Evolutionary conservation across 2,329 filamentous ascomycete species (phyloP).

Genomic region (Calonectria crousiana): DNA sequence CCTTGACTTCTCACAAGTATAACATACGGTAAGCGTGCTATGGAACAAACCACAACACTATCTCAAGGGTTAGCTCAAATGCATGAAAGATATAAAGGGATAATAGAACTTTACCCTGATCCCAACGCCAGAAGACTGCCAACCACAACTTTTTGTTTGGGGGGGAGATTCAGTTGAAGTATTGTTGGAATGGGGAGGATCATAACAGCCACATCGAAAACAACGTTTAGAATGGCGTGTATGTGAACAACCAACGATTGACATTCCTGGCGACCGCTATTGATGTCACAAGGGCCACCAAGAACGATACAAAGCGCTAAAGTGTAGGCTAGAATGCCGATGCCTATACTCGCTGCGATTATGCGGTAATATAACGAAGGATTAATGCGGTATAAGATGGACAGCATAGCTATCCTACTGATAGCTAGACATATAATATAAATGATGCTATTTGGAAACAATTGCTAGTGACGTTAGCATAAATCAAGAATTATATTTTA

Average conservation of each 20-base stretch:
- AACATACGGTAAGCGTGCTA: not conserved
- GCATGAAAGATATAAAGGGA: not conserved
- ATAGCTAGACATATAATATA: not conserved
- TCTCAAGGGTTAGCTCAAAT: not conserved
- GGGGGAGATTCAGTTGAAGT: not conserved
- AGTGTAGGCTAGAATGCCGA: not conserved
- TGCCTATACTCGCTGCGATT: not conserved
- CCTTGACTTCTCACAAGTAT: conserved; percentile 35
- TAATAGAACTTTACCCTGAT: not conserved
- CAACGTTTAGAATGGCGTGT: not conserved
- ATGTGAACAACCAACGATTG: no score
- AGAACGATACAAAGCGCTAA: not conserved
- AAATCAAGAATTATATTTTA: not conserved
- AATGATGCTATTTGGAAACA: not conserved
- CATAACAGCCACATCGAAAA: not conserved
- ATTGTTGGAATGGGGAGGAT: not conserved
- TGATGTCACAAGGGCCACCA: not conserved
- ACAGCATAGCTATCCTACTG: not conserved
- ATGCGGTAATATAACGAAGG: not conserved
- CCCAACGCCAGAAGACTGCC: not conserved
- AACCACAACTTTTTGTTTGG: not conserved
- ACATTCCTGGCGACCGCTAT: not conserved
- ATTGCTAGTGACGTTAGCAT: not conserved
- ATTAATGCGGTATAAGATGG: not conserved
- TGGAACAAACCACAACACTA: not conserved